phyloP scores from a whole-genome alignment of 1,284 basidiomycete genomes.

The Leccinum insolens region DNA sequence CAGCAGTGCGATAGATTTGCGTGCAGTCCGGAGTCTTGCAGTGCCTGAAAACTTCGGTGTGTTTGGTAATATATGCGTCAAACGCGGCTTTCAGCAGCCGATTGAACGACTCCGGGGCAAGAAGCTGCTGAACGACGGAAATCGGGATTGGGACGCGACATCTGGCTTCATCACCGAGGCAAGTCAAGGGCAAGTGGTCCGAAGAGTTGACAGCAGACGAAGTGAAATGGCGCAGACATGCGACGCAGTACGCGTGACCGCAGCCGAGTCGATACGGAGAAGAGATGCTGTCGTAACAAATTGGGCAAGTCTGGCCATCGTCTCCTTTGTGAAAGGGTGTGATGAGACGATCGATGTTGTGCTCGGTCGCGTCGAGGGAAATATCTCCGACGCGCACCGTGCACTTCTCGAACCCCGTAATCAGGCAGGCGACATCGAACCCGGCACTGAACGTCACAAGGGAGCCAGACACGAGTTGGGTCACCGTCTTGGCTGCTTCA shows the following conservation, averaged over 20 bases:
- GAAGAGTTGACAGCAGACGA: conserved; percentile 43
- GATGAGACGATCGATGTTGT: conserved; percentile 46
- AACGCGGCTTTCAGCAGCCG: conserved; percentile 50
- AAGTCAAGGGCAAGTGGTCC: conserved; percentile 52
- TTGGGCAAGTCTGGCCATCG: conserved; percentile 44
- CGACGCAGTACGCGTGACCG: conserved; percentile 54
- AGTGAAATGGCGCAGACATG: conserved; percentile 54
- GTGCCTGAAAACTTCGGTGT: conserved; percentile 49
- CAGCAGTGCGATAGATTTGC: conserved; percentile 49
- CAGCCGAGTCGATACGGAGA: conserved; percentile 51
- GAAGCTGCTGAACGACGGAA: conserved; percentile 49
- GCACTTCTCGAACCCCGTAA: conserved; percentile 53
- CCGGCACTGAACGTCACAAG: conserved; percentile 52
- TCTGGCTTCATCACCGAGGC: conserved; percentile 51
- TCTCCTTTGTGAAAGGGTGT: conserved; percentile 38
- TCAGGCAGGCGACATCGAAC: conserved; percentile 41
- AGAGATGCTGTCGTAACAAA: conserved; percentile 51
- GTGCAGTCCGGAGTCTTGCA: conserved; percentile 61
- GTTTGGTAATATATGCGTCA: conserved; percentile 43
- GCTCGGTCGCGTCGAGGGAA: conserved; percentile 37
- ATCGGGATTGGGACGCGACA: conserved; percentile 53
- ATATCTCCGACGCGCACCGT: conserved; percentile 45
- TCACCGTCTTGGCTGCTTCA: conserved; percentile 44
- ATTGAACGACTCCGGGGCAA: conserved; percentile 45
- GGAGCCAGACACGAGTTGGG: conserved; percentile 46